These are phyloP conservation scores for Ganoderma boninense DNA, from an alignment of 1,284 basidiomycete species.

Conservation along the genomic window DNA sequence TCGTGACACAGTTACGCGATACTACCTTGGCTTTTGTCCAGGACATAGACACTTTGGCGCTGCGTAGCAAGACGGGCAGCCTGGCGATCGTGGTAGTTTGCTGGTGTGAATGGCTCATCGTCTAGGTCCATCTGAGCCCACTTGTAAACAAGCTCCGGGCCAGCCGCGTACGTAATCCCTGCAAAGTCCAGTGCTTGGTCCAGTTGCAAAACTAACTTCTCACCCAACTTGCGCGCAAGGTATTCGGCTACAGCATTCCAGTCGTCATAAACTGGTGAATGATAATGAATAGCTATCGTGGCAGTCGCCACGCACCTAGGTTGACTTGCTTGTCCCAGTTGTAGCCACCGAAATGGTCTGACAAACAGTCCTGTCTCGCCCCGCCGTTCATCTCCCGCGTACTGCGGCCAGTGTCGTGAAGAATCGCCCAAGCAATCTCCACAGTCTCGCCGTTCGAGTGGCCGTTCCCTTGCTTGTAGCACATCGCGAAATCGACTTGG, in stretches of 20 bases:
- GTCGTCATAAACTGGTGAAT: no score
- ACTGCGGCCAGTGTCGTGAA: background rate
- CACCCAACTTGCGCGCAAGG: background rate
- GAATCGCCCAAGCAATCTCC: conserved; percentile 10
- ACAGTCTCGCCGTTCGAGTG: conserved; percentile 17
- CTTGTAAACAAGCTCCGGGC: background rate
- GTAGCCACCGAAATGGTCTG: background rate
- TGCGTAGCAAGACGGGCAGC: no score
- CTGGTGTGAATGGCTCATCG: background rate
- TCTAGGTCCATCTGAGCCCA: background rate
- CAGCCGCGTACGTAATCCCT: background rate
- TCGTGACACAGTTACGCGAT: no score
- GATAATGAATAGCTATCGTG: no score
- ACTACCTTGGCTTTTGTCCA: background rate
- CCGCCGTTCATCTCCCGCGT: background rate
- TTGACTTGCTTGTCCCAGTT: background rate
- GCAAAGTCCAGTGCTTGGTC: background rate
- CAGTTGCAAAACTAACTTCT: background rate
- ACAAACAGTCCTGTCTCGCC: background rate
- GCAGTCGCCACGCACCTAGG: background rate
- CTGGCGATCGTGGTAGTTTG: background rate
- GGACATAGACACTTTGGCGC: background rate
- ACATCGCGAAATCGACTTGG: conserved; percentile 12
- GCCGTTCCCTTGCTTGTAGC: conserved; percentile 5
- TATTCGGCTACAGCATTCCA: background rate